Base-by-base conservation (phyloP, 768 basidiomycete species). In the Suillus subalutaceus region DNA sequence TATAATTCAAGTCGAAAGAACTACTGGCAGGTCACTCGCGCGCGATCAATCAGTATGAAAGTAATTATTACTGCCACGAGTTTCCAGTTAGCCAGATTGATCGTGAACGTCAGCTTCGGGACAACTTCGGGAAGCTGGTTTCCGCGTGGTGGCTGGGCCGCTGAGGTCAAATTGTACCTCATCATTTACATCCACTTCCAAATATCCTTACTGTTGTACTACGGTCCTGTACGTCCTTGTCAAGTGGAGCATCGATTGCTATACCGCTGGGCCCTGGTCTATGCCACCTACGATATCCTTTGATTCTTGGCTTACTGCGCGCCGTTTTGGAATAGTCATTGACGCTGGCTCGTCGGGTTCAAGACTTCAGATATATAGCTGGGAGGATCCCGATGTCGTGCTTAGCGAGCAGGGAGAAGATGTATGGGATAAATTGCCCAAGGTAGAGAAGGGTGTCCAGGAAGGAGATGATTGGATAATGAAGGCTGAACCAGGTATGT, bases 331-430 rank as follows among this genome's bases (percentile, higher is more conserved):
- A 66, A 86, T 99, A 66, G 96, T 99, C 68, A 94, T 99, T 78
- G 97, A 99, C 82, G 97, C 97, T 74, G 97, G 97, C 67, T 97
- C 96, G 76, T 98, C 96, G 30, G 97, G 97, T 37, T 98, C 97
- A 6, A 83, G 97, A 63, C 82, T 98, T 43, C 96, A 98, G 77
- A 94, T 99, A 71, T 99, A 99, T 81, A 95, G 93, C 76, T 99
- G 97, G 97, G 86, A 86, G 68, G 91, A 98, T 76, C 91, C 96
- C 26, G 83, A 86, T 65, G 76, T 83, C 9, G 81, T 89, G 53
- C 81, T 84, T 20, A 82, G 86, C 64, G 82, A 86, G 65, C 81
- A 84, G 59, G 81, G 81, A 64, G 79, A 81, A 30, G 77, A 81
- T 20, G 83, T 86, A 8, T 80, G 83, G 12, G 80, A 85, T 67